These are phyloP conservation scores for Globisporangium iwayamae DNA, from an alignment of 352 stramenopile species.

Conservation along the genomic window DNA sequence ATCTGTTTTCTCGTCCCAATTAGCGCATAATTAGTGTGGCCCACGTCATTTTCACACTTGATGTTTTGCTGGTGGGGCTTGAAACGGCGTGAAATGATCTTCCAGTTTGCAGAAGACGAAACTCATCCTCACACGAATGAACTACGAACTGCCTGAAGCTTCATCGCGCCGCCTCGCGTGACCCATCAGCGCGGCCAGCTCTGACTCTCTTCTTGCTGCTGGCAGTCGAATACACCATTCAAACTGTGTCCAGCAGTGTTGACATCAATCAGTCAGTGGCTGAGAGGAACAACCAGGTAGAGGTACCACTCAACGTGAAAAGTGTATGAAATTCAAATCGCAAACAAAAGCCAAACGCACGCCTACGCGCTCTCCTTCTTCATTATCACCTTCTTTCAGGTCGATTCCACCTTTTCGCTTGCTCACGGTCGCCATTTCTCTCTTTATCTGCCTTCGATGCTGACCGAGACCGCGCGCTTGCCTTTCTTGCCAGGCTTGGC, in stretches of 20 bases:
- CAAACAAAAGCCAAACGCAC: constrained; percentile 3
- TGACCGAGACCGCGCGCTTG: constrained; percentile 72
- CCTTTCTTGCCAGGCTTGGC: constrained; percentile 70
- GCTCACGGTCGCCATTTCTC: no score
- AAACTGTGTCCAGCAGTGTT: background rate
- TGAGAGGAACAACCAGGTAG: background rate
- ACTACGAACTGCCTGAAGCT: no score
- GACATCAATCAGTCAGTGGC: background rate
- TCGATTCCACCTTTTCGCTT: background rate
- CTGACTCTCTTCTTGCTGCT: background rate
- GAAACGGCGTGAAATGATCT: no score
- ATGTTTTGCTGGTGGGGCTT: no score
- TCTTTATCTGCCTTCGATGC: constrained; percentile 79
- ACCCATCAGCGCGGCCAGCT: no score
- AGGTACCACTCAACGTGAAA: background rate
- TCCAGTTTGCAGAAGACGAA: no score
- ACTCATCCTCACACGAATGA: no score
- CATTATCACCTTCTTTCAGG: background rate
- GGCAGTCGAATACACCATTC: no score
- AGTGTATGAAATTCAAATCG: constrained; percentile 8
- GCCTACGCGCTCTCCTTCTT: background rate
- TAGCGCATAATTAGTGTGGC: no score
- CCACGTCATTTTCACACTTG: no score
- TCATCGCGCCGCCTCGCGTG: no score
- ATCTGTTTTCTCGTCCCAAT: no score